Base-by-base conservation (phyloP, 306 rosid species). In the Carpinus fangiana region DNA sequence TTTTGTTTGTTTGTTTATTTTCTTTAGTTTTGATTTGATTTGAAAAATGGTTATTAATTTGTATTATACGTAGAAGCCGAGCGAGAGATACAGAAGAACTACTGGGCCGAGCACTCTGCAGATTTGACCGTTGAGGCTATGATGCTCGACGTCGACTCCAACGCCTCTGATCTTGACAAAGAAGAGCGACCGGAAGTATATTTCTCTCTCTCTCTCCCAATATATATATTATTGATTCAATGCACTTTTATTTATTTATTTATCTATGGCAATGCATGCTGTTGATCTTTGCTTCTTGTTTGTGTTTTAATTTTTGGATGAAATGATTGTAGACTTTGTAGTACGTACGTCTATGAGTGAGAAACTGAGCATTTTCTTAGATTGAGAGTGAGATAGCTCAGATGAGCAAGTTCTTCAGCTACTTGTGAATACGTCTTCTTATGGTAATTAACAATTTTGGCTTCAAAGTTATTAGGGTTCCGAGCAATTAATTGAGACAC, bases 101-200 rank as follows among this genome's bases (percentile, higher is more conserved):
- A 87, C 78, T 95, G 99, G 99, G 81, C 68, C 9, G 91, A 91
- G 80, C 92, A 95, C 75, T 82, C 97, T 0, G 89, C 55, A 0
- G 85, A 88, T 82, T 71, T 95, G 48, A 93, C 99, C 0, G 85
- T 95, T 0, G 99, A 95, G 86, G 84, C 96, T 1, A 95, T 95
- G 98, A 91, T 95, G 97, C 99, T 95, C 17, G 99, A n/a, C n/a
- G n/a, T n/a, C n/a, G n/a, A 95, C 57, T 91, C 99, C 73, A 87
- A 93, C 57, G 99, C 98, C 54, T 84, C 91, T 8, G 90, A 92
- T 92, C 98, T 95, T 7, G 98, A 95, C 79, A 92, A 88, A 57
- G 97, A 92, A 82, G 98, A 95, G 84, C 84, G 99, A 36, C 99
- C 99, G 8, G 99, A 95, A 83, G 98, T 92, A 80, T 17, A 5